Evolutionary conservation across 129 eudicot genomes (phyloP).

Genomic region (Tagetes patula): DNA sequence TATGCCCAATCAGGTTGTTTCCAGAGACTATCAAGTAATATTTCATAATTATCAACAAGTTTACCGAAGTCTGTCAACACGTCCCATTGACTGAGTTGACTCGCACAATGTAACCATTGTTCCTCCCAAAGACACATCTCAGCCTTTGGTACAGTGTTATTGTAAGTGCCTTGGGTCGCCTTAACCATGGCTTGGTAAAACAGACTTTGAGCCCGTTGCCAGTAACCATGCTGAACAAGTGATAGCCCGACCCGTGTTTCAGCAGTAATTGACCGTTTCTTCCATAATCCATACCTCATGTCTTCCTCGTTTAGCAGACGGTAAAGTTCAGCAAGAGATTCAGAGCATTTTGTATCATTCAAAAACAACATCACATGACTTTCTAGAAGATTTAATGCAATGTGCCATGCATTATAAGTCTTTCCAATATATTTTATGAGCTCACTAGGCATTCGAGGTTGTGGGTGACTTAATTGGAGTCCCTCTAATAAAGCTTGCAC

Average conservation of each 20-base stretch:
- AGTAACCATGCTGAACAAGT: conserved; percentile 97
- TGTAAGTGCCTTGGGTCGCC: conserved; percentile 98
- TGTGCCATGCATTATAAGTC: conserved; percentile 99
- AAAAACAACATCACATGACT: conserved; percentile 91
- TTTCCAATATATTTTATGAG: conserved; percentile 95
- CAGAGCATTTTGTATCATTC: conserved; percentile 90
- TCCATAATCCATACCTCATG: conserved; percentile 99
- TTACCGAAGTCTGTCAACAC: conserved; percentile 87
- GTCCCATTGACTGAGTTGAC: conserved; percentile 98
- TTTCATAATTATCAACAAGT: conserved; percentile 85
- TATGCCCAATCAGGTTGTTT: conserved; percentile 96
- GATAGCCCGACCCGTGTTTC: conserved; percentile 95
- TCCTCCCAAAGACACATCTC: conserved; percentile 99
- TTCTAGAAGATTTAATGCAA: conserved; percentile 82
- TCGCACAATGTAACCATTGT: conserved; percentile 93
- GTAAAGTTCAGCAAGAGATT: conserved; percentile 97
- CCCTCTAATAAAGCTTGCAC: conserved; percentile 99
- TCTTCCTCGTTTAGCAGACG: conserved; percentile 96
- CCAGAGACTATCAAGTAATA: conserved; percentile 94
- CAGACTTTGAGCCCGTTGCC: conserved; percentile 97
- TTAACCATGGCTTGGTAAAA: conserved; percentile 97
- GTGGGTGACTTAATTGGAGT: conserved; percentile 96
- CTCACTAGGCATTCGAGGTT: conserved; percentile 99
- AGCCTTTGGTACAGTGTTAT: conserved; percentile 93
- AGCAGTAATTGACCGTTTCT: conserved; percentile 82